These are phyloP conservation scores for Fusarium austroafricanum DNA, from an alignment of 2,329 filamentous ascomycete species.

Conservation along the genomic window DNA sequence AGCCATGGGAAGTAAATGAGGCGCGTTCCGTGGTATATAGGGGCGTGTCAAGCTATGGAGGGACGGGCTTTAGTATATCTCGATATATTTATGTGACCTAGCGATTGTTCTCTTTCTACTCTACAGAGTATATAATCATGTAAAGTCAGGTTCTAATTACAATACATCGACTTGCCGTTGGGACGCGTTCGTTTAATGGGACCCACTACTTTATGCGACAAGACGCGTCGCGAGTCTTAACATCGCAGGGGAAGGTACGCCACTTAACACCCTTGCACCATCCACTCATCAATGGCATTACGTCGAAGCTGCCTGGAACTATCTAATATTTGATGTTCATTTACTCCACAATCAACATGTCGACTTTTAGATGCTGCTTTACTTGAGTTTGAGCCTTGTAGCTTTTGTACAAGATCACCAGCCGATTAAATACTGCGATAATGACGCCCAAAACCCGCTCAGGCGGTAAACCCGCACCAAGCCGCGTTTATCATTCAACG, in stretches of 20 bases:
- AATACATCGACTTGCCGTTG: not conserved
- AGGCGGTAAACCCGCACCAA: slow-evolving; percentile 51
- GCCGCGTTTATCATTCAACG: slow-evolving; percentile 54
- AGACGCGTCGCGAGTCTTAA: slow-evolving; percentile 35
- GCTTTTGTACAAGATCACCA: not conserved
- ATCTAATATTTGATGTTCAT: not conserved
- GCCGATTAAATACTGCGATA: not conserved
- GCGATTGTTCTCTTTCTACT: too few relatives aligned
- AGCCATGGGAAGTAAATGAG: slow-evolving; percentile 23
- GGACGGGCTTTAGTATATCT: slow-evolving; percentile 25
- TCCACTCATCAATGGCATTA: slow-evolving; percentile 32
- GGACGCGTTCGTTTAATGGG: slow-evolving; percentile 2
- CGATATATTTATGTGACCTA: slow-evolving; percentile 8
- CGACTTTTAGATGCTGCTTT: not conserved
- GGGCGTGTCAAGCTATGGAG: slow-evolving; percentile 17
- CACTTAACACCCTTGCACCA: slow-evolving; percentile 19
- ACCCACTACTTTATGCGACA: slow-evolving; percentile 40
- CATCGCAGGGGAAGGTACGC: not conserved
- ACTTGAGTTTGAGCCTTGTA: not conserved
- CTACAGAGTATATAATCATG: too few relatives aligned
- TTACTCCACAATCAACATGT: slow-evolving; percentile 17
- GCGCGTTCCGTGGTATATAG: slow-evolving; percentile 25
- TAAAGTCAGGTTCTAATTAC: not conserved
- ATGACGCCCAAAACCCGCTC: slow-evolving; percentile 56
- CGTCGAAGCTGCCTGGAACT: slow-evolving; percentile 15